These are phyloP conservation scores for Penicillium sclerotigenum DNA, from an alignment of 2,329 filamentous ascomycete genomes.

Conservation along the genomic window DNA sequence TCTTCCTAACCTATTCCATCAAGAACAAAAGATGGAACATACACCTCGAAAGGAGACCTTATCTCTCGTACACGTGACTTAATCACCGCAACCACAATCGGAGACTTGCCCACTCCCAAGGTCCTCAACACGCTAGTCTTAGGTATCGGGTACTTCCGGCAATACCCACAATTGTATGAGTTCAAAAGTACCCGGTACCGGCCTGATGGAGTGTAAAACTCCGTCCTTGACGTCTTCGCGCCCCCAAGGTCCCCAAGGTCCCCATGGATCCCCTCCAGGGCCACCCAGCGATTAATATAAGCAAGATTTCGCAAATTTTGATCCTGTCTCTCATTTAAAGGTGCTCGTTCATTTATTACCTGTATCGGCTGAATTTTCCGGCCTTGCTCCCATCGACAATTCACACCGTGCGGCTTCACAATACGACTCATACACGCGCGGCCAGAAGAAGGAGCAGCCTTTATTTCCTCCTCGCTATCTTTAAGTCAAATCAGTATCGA, in stretches of 20 bases:
- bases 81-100: constrained; percentile 16
- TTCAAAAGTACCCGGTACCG: constrained; percentile 14
- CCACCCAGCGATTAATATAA: not conserved
- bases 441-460: not conserved
- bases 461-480: not conserved
- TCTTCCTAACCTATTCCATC: not conserved
- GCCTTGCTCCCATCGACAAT: not conserved
- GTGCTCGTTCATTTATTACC: not conserved
- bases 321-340: not conserved
- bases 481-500: not conserved
- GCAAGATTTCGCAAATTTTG: constrained; percentile 11
- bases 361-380: not conserved
- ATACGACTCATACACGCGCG: not conserved
- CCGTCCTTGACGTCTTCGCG: constrained; percentile 22
- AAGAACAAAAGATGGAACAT: not conserved
- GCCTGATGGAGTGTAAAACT: not conserved
- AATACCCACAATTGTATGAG: not conserved
- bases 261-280: constrained; percentile 19
- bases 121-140: constrained; percentile 27
- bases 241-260: constrained; percentile 39
- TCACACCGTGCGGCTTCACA: not conserved
- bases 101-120: constrained; percentile 27
- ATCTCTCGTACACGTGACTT: constrained; percentile 14
- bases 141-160: constrained; percentile 14
- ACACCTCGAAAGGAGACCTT: not conserved